Percentiles rank a stretch among this genome's conserved stretches.
Conservation (phyloP, 441 rosid species). For the Jatropha multifida region DNA sequence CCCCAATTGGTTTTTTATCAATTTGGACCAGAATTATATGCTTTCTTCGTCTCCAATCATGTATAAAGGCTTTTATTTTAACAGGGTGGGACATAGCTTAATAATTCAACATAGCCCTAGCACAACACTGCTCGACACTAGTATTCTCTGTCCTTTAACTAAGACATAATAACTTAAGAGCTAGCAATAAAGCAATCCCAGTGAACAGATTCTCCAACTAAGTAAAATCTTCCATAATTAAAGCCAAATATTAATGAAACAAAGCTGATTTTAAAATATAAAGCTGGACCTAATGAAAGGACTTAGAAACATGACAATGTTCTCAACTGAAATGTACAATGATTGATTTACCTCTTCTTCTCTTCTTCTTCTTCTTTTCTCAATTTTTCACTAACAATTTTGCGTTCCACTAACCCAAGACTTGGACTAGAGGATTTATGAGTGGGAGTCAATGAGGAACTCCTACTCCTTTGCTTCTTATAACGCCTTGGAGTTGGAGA, state of each 20-base stretch:
- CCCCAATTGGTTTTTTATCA: neutral
- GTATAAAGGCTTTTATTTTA: neutral
- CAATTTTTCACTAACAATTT: constrained; percentile 62
- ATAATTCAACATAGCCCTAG: neutral
- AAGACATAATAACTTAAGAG: neutral
- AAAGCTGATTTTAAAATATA: neutral
- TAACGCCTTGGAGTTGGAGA: constrained; percentile 51
- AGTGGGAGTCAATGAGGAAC: constrained; percentile 67
- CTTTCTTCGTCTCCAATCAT: neutral
- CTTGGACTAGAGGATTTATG: constrained; percentile 63
- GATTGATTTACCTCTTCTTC: constrained; percentile 71
- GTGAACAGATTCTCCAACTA: neutral
- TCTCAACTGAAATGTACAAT: constrained; percentile 13
- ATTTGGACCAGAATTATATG: neutral
- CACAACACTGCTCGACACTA: neutral
- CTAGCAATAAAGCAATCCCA: constrained; percentile 7
- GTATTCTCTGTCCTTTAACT: neutral
- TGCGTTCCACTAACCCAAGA: constrained; percentile 64
- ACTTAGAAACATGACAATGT: constrained; percentile 7
- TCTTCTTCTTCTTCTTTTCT: constrained; percentile 87
- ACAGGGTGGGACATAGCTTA: neutral
- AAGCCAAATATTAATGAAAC: constrained; percentile 9
- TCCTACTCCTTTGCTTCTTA: constrained; percentile 80
- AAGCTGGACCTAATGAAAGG: neutral
- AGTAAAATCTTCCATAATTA: neutral